These are phyloP conservation scores for Colletotrichum lupini DNA, from an alignment of 2,329 filamentous ascomycete genomes.

Conservation along the genomic window DNA sequence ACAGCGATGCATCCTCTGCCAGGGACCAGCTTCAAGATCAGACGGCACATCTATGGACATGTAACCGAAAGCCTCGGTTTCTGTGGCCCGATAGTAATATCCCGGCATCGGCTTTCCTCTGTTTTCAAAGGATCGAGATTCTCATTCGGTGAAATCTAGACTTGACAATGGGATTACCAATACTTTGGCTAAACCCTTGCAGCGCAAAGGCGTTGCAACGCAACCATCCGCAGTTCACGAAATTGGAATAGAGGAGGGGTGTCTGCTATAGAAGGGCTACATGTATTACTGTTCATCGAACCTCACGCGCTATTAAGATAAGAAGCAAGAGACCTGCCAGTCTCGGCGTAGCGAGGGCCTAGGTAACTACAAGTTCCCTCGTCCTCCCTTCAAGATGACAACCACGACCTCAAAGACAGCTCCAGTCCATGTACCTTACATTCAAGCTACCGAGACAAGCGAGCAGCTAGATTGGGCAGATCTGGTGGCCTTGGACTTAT, in stretches of 20 bases:
- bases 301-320: neutral
- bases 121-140: neutral
- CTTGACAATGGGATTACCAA: neutral
- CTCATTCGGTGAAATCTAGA: no score
- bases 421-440: neutral
- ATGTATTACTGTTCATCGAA: no score
- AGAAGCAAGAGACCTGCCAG: neutral
- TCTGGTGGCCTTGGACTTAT: neutral
- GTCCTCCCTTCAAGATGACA: neutral
- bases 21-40: neutral
- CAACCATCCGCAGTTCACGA: no score
- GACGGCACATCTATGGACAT: neutral
- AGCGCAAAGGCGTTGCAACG: neutral
- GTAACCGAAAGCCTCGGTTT: neutral
- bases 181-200: neutral
- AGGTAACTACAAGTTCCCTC: neutral
- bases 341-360: neutral
- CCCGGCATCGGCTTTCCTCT: neutral
- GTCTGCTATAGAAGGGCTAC: neutral
- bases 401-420: neutral
- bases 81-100: neutral
- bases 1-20: neutral
- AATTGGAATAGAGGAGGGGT: neutral
- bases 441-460: neutral
- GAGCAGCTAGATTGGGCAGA: neutral